These are phyloP conservation scores for Diplodia intermedia DNA, from an alignment of 2,329 filamentous ascomycete genomes.

Conservation along the genomic window DNA sequence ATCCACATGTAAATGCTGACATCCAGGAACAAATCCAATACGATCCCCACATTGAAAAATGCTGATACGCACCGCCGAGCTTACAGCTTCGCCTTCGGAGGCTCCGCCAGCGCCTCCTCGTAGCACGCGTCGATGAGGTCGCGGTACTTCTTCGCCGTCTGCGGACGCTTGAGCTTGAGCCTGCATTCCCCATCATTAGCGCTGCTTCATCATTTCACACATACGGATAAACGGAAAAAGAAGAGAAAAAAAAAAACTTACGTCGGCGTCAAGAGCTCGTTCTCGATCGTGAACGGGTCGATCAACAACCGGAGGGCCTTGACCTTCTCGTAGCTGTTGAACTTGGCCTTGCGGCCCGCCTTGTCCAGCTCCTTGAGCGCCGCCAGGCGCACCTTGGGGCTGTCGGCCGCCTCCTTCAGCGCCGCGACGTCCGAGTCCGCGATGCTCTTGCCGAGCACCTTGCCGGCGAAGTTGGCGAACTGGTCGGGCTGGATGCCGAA, in stretches of 20 bases:
- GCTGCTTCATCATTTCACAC: constrained; percentile 3
- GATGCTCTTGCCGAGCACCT: constrained; percentile 74
- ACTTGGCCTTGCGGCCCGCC: constrained; percentile 82
- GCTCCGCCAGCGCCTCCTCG: constrained; percentile 57
- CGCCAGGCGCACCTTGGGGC: constrained; percentile 74
- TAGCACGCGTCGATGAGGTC: constrained; percentile 66
- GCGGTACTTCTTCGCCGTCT: constrained; percentile 68
- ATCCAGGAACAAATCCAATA: not conserved
- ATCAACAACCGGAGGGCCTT: constrained; percentile 75
- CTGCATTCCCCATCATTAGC: constrained; percentile 50
- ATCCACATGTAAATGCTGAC: not conserved
- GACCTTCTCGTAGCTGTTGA: constrained; percentile 89
- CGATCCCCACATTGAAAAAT: not conserved
- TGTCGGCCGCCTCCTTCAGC: constrained; percentile 69
- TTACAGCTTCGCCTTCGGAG: constrained; percentile 58
- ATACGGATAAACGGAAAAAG: too few species aligned
- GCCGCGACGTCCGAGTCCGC: constrained; percentile 68
- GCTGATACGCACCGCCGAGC: not conserved
- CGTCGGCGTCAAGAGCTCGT: constrained; percentile 88
- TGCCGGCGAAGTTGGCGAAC: constrained; percentile 82
- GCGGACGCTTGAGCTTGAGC: constrained; percentile 74
- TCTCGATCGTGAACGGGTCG: constrained; percentile 92
- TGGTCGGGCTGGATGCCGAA: constrained; percentile 86
- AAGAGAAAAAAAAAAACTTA: constrained; percentile 59
- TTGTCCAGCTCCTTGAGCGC: constrained; percentile 79